Base-by-base conservation (phyloP, 2,329 filamentous ascomycete genomes). In the Phaeosphaeriaceae sp. region DNA sequence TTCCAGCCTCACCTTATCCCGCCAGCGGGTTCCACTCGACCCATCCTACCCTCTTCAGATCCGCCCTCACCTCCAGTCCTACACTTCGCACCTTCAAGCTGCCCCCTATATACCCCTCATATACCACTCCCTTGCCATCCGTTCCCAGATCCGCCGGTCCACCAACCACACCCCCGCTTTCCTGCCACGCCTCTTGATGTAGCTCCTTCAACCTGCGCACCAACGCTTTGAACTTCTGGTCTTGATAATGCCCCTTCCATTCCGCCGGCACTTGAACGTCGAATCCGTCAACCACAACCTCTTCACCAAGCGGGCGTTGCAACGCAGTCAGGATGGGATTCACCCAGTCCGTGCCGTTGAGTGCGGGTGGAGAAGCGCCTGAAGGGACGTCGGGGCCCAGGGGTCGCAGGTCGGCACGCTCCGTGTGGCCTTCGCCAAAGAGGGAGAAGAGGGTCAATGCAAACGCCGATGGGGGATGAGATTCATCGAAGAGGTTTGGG, bases 341-440 rank as follows among this genome's bases (percentile, higher is more conserved):
- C 2, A 61, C 31, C 67, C 64, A 69, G 1, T 48, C 20, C 17
- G 64, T 58, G 1, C 60, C 59, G 42, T 67, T 55, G 4, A 36
- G 31, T 7, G 13, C 31, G 13, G 31, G 31, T 36, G 60, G 67
- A 5, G 63, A 50, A 0, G 61, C 53, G 7, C 74, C 70, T 57
- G 77, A 77, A 1, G 73, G 76, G n/a, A 76, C 65, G n/a, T 69
- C 65, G 0, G 67, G 66, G 2, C 68, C 69, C 3, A 72, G 48
- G 1, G 70, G 71, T 5, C 70, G 53, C 40, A 74, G 44, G 36
- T 71, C 71, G 1, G 66, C 64, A 42, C 68, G 66, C 59, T 73
- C 69, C 1, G 63, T 69, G 31, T 56, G 53, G 11, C 67, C 64
- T 57, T 68, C 65, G 50, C 65, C 66, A 21, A 74, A 74, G 9